Conservation (phyloP, 306 rosid genomes). For the Cicer bijugum region DNA sequence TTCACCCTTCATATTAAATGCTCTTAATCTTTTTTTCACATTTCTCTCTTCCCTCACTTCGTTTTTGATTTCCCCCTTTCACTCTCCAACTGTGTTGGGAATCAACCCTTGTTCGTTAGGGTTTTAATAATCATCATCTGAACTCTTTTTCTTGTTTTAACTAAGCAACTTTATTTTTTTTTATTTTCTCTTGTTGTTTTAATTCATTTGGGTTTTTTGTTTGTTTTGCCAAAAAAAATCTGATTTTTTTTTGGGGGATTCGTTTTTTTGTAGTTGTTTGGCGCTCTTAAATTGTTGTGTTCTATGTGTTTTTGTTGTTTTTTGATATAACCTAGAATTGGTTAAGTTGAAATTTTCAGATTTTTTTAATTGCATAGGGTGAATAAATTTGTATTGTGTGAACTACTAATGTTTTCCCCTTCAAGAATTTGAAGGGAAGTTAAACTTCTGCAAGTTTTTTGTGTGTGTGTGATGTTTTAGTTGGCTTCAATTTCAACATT, state of each 20-base stretch:
- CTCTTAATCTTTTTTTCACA: constrained; percentile 41
- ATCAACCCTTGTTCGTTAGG: constrained; percentile 55
- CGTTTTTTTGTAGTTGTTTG: constrained; percentile 35
- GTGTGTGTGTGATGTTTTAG: constrained; percentile 26
- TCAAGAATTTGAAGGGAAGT: constrained; percentile 27
- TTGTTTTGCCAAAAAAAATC: constrained; percentile 11
- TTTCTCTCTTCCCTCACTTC: constrained; percentile 49
- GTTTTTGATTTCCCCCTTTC: constrained; percentile 54
- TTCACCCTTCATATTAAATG: constrained; percentile 42
- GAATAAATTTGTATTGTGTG: constrained; percentile 29
- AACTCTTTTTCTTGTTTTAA: constrained; percentile 30
- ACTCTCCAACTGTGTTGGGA: constrained; percentile 55
- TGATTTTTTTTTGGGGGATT: constrained; percentile 33
- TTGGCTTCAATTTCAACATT: constrained; percentile 37
- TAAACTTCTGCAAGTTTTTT: neutral
- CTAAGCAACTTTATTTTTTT: constrained; percentile 10
- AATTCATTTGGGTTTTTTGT: constrained; percentile 53
- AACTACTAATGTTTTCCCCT: constrained; percentile 38
- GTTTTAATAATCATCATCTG: constrained; percentile 55
- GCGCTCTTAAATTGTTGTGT: constrained; percentile 47
- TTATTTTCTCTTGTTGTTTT: neutral
- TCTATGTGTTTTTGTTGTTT: constrained; percentile 36
- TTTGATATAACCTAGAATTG: constrained; percentile 35
- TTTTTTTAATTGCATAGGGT: constrained; percentile 28
- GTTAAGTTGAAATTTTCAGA: constrained; percentile 36